Evolutionary conservation across 1,139 yeast species (phyloP).

Genomic region (Candida sojae): DNA sequence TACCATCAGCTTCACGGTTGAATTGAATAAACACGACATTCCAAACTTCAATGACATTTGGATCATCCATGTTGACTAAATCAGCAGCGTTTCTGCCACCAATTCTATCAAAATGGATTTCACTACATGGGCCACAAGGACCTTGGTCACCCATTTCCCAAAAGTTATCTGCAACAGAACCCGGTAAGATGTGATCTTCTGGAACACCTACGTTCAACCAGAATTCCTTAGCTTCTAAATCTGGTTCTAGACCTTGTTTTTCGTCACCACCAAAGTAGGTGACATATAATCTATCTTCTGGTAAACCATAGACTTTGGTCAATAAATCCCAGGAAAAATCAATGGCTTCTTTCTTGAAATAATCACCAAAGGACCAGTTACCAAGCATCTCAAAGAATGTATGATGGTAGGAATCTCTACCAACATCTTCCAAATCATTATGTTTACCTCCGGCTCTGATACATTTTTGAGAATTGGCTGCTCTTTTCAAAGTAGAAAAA

Average conservation of each 20-base stretch:
- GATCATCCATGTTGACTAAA: slow-evolving; percentile 94
- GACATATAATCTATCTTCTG: slow-evolving; percentile 80
- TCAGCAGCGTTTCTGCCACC: slow-evolving; percentile 95
- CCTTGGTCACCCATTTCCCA: slow-evolving; percentile 99
- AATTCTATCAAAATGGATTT: slow-evolving; percentile 94
- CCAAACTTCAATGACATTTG: slow-evolving; percentile 97
- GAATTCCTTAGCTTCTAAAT: slow-evolving; percentile 84
- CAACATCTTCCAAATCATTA: slow-evolving; percentile 97
- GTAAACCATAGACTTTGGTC: slow-evolving; percentile 79
- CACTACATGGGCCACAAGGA: slow-evolving; percentile 99
- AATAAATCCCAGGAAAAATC: slow-evolving; percentile 87
- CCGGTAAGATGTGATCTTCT: slow-evolving; percentile 92
- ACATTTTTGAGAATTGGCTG: slow-evolving; percentile 95
- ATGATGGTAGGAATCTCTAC: slow-evolving; percentile 96
- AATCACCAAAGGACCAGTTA: slow-evolving; percentile 99
- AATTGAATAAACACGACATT: slow-evolving; percentile 94
- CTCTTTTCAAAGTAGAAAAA: slow-evolving; percentile 79
- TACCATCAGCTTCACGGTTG: slow-evolving; percentile 90
- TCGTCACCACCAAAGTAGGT: slow-evolving; percentile 95
- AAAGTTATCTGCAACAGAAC: slow-evolving; percentile 86
- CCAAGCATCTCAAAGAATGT: slow-evolving; percentile 99
- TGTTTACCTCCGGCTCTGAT: slow-evolving; percentile 99
- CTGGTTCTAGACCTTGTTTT: slow-evolving; percentile 83
- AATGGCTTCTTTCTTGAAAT: slow-evolving; percentile 93
- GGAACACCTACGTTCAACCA: slow-evolving; percentile 90